Base-by-base conservation (phyloP, 1,139 yeast genomes). In the Saccharomyces uvarum region DNA sequence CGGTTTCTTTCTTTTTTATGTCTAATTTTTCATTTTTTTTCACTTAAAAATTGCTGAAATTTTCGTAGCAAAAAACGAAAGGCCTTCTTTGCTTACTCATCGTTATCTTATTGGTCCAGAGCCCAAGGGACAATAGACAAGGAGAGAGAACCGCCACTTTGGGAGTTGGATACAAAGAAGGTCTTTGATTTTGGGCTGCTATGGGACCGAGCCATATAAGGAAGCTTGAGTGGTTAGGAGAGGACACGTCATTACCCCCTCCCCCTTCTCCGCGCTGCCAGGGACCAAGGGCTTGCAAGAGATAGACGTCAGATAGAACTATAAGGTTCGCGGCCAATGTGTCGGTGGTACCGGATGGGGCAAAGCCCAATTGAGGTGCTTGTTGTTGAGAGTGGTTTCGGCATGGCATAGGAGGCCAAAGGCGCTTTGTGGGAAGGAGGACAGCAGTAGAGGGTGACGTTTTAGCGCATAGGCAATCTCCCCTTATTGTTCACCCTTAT, bases 401-500 rank as follows among this genome's bases (percentile, higher is more conserved):
- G 24, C 44, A 19, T 19, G 19, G n/a, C 26, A 24, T 24, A 19
- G 19, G 19, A 24, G 19, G 26, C 44, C 8, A 21, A 38, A 38
- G 44, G 44, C 44, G n/a, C 14, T 38, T 38, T 38, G 6, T 19
- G 24, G 21, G 19, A 38, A 9, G 44, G 44, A 38, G 44, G 11
- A 16, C 24, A 16, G 11, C n/a, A n/a, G 19, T 19, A 19, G 44
- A 38, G 7, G 44, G 24, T 38, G 44, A 38, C 44, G 44, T 38
- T 38, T 38, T 16, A 13, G 44, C 44, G 44, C 44, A 38, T 38
- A 38, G 44, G 44, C 44, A 38, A 38, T 16, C 44, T 19, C 44
- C 44, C 44, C 44, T 38, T 38, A 38, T 38, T 38, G 26, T 38
- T 38, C 44, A 38, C 44, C 44, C 44, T 38, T 38, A 38, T 38